Conservation (phyloP, 169 alveolate species). For the Plasmodium yoelii region DNA sequence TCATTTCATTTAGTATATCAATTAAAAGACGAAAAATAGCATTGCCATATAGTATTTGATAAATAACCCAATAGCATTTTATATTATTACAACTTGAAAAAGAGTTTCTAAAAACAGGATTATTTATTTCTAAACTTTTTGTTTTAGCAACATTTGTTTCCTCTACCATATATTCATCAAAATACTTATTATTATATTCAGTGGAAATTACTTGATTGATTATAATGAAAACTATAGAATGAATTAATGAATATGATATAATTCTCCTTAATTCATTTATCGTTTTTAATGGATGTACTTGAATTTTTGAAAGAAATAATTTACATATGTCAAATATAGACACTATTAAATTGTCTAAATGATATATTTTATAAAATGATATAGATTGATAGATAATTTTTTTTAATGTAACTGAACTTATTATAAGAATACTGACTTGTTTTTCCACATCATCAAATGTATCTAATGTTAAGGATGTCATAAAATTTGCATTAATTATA, state of each 20-base stretch:
- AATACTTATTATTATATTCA: neutral
- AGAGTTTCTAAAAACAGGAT: neutral
- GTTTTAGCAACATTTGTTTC: neutral
- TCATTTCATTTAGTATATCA: conserved; percentile 59
- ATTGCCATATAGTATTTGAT: conserved; percentile 32
- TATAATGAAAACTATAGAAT: conserved; percentile 29
- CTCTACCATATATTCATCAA: neutral
- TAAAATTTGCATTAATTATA: conserved; percentile 69
- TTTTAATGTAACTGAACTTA: conserved; percentile 56
- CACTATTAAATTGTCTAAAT: conserved; percentile 48
- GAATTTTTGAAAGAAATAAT: conserved; percentile 67
- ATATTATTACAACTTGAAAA: neutral
- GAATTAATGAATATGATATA: conserved; percentile 52
- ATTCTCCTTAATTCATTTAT: conserved; percentile 72
- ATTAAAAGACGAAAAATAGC: conserved; percentile 23
- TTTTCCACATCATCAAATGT: conserved; percentile 77
- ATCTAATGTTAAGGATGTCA: conserved; percentile 74
- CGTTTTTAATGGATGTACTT: conserved; percentile 66
- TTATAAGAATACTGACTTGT: conserved; percentile 69
- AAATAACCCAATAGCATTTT: conserved; percentile 3
- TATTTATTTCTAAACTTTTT: neutral
- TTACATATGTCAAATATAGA: conserved; percentile 73
- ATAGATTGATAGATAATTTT: conserved; percentile 41
- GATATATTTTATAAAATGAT: conserved; percentile 31
- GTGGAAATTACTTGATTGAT: conserved; percentile 20